These are phyloP conservation scores for Wickerhamiella bombiphila DNA, from an alignment of 805 yeast genomes.

Conservation along the genomic window DNA sequence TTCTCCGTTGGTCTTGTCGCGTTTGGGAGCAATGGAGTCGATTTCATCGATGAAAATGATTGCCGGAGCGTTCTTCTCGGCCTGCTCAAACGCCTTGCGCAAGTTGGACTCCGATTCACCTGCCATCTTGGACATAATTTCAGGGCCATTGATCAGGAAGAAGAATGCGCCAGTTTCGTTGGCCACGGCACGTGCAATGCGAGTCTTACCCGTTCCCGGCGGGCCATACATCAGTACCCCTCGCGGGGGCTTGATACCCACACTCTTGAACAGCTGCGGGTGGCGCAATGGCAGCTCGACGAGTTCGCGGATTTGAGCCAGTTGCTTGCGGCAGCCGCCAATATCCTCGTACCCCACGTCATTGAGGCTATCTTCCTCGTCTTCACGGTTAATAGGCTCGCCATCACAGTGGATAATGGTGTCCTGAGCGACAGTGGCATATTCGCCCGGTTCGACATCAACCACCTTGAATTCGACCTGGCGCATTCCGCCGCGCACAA, in stretches of 20 bases:
- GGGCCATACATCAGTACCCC: constrained; percentile 94
- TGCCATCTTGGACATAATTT: constrained; percentile 99
- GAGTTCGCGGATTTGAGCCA: constrained; percentile 98
- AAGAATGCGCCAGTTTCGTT: constrained; percentile 98
- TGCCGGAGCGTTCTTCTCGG: constrained; percentile 96
- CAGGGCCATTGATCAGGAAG: constrained; percentile 96
- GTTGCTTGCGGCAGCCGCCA: constrained; percentile 98
- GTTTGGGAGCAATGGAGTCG: constrained; percentile 98
- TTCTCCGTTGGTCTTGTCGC: constrained; percentile 99
- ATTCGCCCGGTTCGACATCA: constrained; percentile 94
- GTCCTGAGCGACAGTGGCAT: constrained; percentile 96
- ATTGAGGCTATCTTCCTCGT: constrained; percentile 88
- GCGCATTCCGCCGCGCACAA: constrained; percentile 98
- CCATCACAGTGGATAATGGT: constrained; percentile 98
- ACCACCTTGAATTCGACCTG: constrained; percentile 98
- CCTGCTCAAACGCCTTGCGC: constrained; percentile 97
- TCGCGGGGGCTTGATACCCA: constrained; percentile 97
- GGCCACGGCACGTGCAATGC: constrained; percentile 99
- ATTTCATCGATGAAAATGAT: constrained; percentile 97
- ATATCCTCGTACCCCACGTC: constrained; percentile 98
- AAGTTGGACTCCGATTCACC: constrained; percentile 97
- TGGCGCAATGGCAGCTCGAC: constrained; percentile 97
- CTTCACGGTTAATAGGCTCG: constrained; percentile 96
- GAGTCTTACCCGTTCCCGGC: constrained; percentile 98
- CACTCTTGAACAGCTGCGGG: constrained; percentile 93